Conservation (phyloP, 2,329 filamentous ascomycete genomes). For the Alternaria novae-zelandiae region DNA sequence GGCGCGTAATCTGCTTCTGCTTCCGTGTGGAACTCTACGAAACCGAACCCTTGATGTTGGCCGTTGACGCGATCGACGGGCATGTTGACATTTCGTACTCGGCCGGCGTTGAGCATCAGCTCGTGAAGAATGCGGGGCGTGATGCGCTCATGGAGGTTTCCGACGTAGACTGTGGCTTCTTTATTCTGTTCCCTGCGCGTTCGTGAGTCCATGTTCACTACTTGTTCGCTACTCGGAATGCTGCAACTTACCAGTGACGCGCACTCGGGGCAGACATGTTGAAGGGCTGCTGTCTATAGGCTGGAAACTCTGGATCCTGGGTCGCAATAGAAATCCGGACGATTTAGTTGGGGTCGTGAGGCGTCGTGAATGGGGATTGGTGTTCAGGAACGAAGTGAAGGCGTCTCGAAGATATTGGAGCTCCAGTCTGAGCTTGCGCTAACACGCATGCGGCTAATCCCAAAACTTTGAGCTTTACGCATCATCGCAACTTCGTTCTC, state of each 20-base stretch:
- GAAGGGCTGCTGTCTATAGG: neutral
- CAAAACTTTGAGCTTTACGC: conserved; percentile 33
- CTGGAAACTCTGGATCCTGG: neutral
- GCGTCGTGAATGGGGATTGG: conserved; percentile 7
- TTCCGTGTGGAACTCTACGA: conserved; percentile 96
- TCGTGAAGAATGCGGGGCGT: conserved; percentile 92
- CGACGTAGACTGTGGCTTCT: conserved; percentile 96
- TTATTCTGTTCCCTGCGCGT: conserved; percentile 78
- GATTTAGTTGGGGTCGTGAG: neutral
- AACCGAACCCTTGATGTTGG: conserved; percentile 96
- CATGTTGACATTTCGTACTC: conserved; percentile 97
- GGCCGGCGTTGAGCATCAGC: conserved; percentile 96
- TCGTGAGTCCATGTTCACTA: conserved; percentile 20
- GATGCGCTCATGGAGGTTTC: conserved; percentile 97
- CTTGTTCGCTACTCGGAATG: neutral
- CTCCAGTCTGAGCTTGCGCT: conserved; percentile 16
- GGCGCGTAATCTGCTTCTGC: conserved; percentile 96
- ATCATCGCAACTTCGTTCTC: conserved; percentile 15
- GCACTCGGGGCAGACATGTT: conserved; percentile 66
- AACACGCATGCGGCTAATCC: conserved; percentile 14
- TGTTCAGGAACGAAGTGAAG: conserved; percentile 3
- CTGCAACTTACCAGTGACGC: conserved; percentile 72
- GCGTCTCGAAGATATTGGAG: conserved; percentile 30
- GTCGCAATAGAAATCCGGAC: neutral
- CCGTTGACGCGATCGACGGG: conserved; percentile 98